Percentiles rank a stretch among this genome's conserved stretches.
Evolutionary conservation across 257 asterid genomes (phyloP).

Genomic region (Solanum medicagineum): DNA sequence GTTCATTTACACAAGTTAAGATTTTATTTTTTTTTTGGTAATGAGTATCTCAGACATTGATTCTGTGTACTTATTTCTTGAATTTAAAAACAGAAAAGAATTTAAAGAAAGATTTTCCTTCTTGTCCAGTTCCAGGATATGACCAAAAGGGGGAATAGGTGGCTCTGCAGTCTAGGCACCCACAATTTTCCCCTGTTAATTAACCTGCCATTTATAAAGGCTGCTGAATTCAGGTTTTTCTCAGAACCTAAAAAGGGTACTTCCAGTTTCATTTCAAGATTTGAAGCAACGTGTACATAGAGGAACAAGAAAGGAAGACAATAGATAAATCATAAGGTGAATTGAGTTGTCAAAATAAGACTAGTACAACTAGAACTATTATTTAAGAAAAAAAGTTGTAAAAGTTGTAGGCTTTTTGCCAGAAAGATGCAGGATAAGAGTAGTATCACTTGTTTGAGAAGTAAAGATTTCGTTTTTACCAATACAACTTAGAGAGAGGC

Average conservation of each 20-base stretch:
- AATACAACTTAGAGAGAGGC: background rate
- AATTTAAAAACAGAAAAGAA: background rate
- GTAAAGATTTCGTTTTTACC: constrained; percentile 20
- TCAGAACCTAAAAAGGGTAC: constrained; percentile 7
- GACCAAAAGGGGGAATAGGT: constrained; percentile 6
- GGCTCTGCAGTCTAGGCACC: constrained; percentile 37
- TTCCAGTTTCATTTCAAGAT: background rate
- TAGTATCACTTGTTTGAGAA: constrained; percentile 48
- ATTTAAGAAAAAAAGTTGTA: background rate
- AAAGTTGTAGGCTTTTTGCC: constrained; percentile 4
- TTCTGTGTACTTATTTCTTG: background rate
- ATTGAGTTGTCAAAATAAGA: constrained; percentile 16
- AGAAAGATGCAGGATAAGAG: background rate
- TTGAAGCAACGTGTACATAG: background rate
- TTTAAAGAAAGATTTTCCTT: background rate
- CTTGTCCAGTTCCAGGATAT: constrained; percentile 19
- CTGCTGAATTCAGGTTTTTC: background rate
- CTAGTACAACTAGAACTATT: background rate
- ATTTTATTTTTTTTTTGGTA: background rate
- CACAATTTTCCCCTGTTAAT: background rate
- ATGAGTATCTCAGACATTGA: constrained; percentile 10
- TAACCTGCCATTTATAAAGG: background rate
- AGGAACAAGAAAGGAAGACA: background rate
- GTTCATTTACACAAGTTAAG: background rate
- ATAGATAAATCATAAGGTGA: background rate